These are phyloP conservation scores for Xerocomus potaroensis DNA, from an alignment of 768 basidiomycete genomes.

Conservation along the genomic window DNA sequence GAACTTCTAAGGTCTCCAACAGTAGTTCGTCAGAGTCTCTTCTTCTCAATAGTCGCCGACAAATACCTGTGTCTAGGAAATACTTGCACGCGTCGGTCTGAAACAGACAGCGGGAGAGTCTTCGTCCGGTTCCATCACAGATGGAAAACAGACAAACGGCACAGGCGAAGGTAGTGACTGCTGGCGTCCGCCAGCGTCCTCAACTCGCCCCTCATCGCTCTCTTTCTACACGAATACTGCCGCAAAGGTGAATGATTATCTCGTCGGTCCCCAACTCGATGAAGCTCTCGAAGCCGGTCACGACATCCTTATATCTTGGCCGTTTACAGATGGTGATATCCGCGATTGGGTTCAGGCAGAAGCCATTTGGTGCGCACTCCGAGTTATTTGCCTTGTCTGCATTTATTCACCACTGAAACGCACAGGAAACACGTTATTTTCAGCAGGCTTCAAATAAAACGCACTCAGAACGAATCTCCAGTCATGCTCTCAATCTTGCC, in stretches of 20 bases:
- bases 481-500: constrained; percentile 69
- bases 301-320: constrained; percentile 75
- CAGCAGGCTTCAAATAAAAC: constrained; percentile 64
- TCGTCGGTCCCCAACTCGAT: constrained; percentile 77
- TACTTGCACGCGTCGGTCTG: constrained; percentile 77
- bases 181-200: constrained; percentile 38
- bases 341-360: constrained; percentile 82
- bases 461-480: constrained; percentile 85
- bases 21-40: constrained; percentile 48
- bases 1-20: constrained; percentile 77
- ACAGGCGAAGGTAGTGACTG: constrained; percentile 16
- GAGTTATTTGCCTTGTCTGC: background rate
- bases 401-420: constrained; percentile 4
- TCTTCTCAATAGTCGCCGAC: constrained; percentile 1
- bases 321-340: constrained; percentile 70
- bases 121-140: constrained; percentile 18
- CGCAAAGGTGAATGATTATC: constrained; percentile 68
- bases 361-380: constrained; percentile 70
- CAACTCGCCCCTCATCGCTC: constrained; percentile 44
- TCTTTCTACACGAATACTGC: constrained; percentile 40
- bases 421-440: constrained; percentile 84
- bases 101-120: constrained; percentile 38
- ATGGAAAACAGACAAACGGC: constrained; percentile 22
- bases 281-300: constrained; percentile 73
- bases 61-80: constrained; percentile 48